Conservation (phyloP, 192 early-diverging fungal species). For the Phycomyces blakesleeanus region DNA sequence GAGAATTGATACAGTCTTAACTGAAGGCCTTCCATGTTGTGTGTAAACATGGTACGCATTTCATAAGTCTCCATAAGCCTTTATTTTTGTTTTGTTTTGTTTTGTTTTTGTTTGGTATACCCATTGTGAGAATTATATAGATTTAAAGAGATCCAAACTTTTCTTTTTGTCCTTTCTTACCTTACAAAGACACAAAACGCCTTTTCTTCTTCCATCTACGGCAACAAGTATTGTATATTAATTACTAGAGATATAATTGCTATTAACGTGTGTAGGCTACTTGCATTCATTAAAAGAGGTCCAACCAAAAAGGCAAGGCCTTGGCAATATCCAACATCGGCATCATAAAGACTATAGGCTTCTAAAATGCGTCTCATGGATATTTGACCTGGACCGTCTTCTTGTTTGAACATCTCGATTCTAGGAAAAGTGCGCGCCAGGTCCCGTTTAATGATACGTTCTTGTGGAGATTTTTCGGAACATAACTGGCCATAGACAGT, state of each 20-base stretch:
- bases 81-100: no score
- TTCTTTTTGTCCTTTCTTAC: no score
- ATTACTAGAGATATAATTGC: neutral
- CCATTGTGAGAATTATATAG: constrained; percentile 2
- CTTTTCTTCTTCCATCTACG: constrained; percentile 88
- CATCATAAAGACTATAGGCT: constrained; percentile 92
- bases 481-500: constrained; percentile 78
- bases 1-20: constrained; percentile 86
- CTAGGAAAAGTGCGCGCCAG: constrained; percentile 90
- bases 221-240: neutral
- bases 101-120: no score
- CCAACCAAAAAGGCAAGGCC: constrained; percentile 94
- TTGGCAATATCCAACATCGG: constrained; percentile 96
- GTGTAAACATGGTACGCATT: constrained; percentile 89
- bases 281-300: constrained; percentile 85
- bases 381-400: constrained; percentile 81
- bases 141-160: no score
- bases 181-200: constrained; percentile 92
- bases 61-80: constrained; percentile 89
- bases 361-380: constrained; percentile 85
- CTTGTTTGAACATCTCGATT: constrained; percentile 79
- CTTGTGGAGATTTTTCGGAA: constrained; percentile 70
- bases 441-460: constrained; percentile 92
- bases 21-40: constrained; percentile 93
- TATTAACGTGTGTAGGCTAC: neutral